Evolutionary conservation across 805 yeast species (phyloP).

Genomic region (Grigorovia yakushimaensis): DNA sequence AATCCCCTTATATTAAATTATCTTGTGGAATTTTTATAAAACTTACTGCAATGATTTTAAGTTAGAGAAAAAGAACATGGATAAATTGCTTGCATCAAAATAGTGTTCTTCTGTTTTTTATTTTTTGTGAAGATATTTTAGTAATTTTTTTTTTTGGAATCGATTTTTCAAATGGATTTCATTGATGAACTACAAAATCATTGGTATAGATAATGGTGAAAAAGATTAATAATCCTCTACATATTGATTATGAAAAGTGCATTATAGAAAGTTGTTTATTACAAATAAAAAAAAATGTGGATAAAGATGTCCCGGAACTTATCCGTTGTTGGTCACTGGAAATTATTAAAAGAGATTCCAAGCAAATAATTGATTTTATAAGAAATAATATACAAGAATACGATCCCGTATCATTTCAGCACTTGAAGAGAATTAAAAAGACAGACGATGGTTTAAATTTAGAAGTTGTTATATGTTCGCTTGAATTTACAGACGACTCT

Average conservation of each 20-base stretch:
- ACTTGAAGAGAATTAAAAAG: conserved; percentile 47
- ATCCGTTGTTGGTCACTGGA: conserved; percentile 40
- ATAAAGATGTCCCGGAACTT: conserved; percentile 19
- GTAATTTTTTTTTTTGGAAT: too few relatives aligned
- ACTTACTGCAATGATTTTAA: too few relatives aligned
- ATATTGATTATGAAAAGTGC: conserved; percentile 39
- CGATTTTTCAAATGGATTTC: neutral
- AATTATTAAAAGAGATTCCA: conserved; percentile 32
- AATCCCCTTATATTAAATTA: too few relatives aligned
- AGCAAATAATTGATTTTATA: conserved; percentile 20
- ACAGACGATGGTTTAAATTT: conserved; percentile 6
- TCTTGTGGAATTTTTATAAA: too few relatives aligned
- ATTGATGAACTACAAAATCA: too few relatives aligned
- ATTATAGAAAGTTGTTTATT: conserved; percentile 36
- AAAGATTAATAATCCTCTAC: conserved; percentile 25
- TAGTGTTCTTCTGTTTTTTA: neutral
- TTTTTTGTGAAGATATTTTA: too few relatives aligned
- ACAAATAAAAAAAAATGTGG: conserved; percentile 32
- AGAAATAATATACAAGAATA: conserved; percentile 16
- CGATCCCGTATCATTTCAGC: conserved; percentile 24
- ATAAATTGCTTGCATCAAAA: neutral
- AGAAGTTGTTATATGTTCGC: conserved; percentile 39
- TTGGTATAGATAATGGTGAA: conserved; percentile 28
- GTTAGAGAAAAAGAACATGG: too few relatives aligned
- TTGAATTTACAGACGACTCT: conserved; percentile 24